These are phyloP conservation scores for Sphagnum fallax DNA, from an alignment of 228 moss, liverwort and hornwort species.

Conservation along the genomic window DNA sequence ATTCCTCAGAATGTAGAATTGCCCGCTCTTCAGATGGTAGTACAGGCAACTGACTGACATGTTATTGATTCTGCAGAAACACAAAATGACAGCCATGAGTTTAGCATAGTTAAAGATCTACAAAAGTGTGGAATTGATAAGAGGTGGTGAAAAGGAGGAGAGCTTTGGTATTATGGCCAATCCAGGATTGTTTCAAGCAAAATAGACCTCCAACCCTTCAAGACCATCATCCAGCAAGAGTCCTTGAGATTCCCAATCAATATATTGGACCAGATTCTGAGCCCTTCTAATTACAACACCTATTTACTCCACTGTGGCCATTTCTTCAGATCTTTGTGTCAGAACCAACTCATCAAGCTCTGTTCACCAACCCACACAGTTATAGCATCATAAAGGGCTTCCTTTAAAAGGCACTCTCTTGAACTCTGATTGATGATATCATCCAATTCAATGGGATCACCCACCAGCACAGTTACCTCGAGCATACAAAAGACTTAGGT, in stretches of 20 bases:
- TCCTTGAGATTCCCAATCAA: too few relatives aligned
- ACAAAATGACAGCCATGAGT: too few relatives aligned
- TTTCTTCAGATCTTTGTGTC: constrained; percentile 25
- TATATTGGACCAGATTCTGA: too few relatives aligned
- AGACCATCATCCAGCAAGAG: too few relatives aligned
- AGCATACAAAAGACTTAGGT: background rate
- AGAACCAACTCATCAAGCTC: constrained; percentile 70
- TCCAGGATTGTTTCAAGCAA: too few relatives aligned
- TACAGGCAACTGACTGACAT: constrained; percentile 36
- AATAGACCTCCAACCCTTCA: too few relatives aligned
- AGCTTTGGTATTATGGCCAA: too few relatives aligned
- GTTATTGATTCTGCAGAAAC: constrained; percentile 27
- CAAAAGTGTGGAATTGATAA: too few relatives aligned
- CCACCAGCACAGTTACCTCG: constrained; percentile 79
- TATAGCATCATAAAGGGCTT: constrained; percentile 84
- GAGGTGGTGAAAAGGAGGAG: too few relatives aligned
- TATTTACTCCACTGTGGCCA: background rate
- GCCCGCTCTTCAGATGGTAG: constrained; percentile 41
- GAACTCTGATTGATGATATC: constrained; percentile 58
- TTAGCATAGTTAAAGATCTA: too few relatives aligned
- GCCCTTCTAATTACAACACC: too few relatives aligned
- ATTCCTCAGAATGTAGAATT: background rate
- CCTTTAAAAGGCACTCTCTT: constrained; percentile 46
- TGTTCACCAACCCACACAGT: constrained; percentile 62
- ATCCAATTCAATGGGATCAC: constrained; percentile 78